phyloP scores from a whole-genome alignment of 2,329 filamentous ascomycete genomes.

The Verticillium tricorpus region DNA sequence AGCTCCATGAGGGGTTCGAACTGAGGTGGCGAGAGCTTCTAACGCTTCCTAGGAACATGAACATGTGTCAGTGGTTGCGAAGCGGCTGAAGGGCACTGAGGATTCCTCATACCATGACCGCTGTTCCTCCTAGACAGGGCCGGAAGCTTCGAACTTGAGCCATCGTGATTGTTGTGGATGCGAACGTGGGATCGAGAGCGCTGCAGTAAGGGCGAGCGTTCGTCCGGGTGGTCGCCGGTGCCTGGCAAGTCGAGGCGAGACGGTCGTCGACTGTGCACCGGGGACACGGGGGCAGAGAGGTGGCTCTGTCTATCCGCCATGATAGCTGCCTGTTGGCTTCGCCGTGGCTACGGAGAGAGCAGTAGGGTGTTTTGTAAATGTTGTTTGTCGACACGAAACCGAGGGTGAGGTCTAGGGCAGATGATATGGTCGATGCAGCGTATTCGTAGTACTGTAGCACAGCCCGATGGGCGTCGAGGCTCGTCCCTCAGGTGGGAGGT shows the following conservation, averaged over 20 bases:
- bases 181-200: constrained; percentile 37
- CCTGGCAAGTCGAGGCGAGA: constrained; percentile 2
- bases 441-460: background rate
- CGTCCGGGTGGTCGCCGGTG: constrained; percentile 25
- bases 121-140: constrained; percentile 36
- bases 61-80: background rate
- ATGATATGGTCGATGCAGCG: background rate
- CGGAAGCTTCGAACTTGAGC: constrained; percentile 10
- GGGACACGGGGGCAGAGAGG: constrained; percentile 10
- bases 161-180: constrained; percentile 16
- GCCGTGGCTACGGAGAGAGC: background rate
- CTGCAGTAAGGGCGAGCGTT: constrained; percentile 38
- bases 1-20: constrained; percentile 54
- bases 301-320: constrained; percentile 8
- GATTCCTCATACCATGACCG: constrained; percentile 30
- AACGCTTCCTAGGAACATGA: constrained; percentile 27
- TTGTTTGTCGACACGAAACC: background rate
- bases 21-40: constrained; percentile 45
- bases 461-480: background rate
- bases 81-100: background rate
- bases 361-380: background rate
- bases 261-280: constrained; percentile 3
- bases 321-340: background rate
- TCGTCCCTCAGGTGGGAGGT: background rate
- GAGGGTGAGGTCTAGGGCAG: background rate